Conservation (phyloP, 306 rosid genomes). For the Rosa rugosa region DNA sequence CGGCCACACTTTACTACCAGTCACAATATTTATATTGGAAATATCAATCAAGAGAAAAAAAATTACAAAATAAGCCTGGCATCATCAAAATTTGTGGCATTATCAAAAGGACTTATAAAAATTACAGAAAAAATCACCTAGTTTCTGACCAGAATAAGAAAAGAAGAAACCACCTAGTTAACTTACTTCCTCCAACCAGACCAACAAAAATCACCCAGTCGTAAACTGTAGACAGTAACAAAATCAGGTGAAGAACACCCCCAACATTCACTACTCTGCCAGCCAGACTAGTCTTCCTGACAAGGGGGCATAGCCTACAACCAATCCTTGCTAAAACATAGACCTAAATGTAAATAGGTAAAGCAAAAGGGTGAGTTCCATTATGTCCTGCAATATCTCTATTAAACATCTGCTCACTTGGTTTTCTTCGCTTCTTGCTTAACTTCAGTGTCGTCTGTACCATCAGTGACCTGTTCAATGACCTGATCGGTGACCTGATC, state of each 20-base stretch:
- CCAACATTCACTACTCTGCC: neutral
- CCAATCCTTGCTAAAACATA: constrained; percentile 20
- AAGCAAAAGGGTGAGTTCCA: constrained; percentile 24
- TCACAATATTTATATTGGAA: neutral
- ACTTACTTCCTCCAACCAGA: constrained; percentile 6
- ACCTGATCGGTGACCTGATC: constrained; percentile 3
- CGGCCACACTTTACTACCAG: no score
- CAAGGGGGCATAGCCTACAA: neutral
- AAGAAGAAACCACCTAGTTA: neutral
- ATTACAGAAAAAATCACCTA: neutral
- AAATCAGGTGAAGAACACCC: neutral
- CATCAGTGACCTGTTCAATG: constrained; percentile 37
- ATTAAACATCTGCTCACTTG: constrained; percentile 51
- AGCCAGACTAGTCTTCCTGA: neutral
- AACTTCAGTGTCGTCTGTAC: constrained; percentile 37
- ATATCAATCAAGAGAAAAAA: neutral
- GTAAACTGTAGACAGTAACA: neutral
- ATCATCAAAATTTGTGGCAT: constrained; percentile 8
- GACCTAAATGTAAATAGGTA: constrained; percentile 28
- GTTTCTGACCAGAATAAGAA: neutral
- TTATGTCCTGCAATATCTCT: constrained; percentile 28
- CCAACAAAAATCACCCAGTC: neutral
- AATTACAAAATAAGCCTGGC: neutral
- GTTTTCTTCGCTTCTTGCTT: constrained; percentile 91
- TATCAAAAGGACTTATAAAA: neutral